Conservation (phyloP, 257 asterid species). For the Solanum chiquidenum region DNA sequence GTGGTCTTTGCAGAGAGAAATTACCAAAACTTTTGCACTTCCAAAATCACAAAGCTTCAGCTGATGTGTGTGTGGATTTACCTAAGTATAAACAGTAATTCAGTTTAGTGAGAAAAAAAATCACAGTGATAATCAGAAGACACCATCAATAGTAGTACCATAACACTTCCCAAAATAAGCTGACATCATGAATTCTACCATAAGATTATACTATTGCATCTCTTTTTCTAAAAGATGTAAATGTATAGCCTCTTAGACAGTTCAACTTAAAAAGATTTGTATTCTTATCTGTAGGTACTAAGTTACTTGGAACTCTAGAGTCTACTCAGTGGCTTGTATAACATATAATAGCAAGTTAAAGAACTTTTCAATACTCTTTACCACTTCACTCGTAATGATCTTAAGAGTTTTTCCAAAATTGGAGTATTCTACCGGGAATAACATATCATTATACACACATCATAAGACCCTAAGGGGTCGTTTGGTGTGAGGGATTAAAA, state of each 20-base stretch:
- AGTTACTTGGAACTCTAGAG: background rate
- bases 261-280: background rate
- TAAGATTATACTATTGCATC: background rate
- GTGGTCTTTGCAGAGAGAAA: slow-evolving; percentile 7
- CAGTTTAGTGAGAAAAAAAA: slow-evolving; percentile 12
- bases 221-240: background rate
- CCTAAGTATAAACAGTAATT: slow-evolving; percentile 41
- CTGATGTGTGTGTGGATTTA: slow-evolving; percentile 96
- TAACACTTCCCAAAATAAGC: background rate
- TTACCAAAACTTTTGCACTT: slow-evolving; percentile 96
- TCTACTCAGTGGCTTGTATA: background rate
- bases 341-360: background rate
- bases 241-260: background rate
- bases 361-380: background rate
- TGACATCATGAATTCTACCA: background rate
- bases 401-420: background rate
- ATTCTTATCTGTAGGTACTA: background rate
- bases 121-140: background rate
- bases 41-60: slow-evolving; percentile 94
- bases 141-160: background rate
- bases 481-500: too few relatives aligned
- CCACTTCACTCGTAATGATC: background rate
- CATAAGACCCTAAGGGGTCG: background rate
- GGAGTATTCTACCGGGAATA: background rate
- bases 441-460: background rate